Evolutionary conservation across 2,329 filamentous ascomycete genomes (phyloP), one percentile per base, ranked within the genome.

Genomic region (Fusarium cyanostomum): DNA sequence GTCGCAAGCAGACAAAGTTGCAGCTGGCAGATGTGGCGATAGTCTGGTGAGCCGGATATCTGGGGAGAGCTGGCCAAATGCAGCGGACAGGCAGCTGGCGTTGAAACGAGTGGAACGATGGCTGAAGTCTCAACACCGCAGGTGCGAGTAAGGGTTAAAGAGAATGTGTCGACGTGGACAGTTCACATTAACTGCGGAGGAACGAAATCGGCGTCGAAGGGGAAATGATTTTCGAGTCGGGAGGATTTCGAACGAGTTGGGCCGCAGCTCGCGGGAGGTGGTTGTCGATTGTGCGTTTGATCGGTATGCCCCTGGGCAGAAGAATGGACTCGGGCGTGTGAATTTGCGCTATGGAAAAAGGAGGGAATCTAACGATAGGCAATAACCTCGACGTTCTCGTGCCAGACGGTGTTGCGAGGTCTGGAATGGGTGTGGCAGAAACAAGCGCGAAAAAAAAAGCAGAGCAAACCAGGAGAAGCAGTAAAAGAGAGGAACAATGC

Each of bases 401-500:
- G 59, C 72, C 72, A 73, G 72, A 74, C 72, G 71, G 62, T 69
- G 43, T 62, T 71, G 69, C 64, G 71, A 72, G 62, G 57, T 67
- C 71, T 73, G 66, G 72, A 73, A 71, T 73, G 69, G 61, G 55
- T 57, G 54, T 49, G 50, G 62, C 62, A 62, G 66, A 66, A 69
- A 57, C 66, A 67, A 64, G 60, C 59, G 60, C 59, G 52, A 62
- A 60, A 52, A 52, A 56, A 56, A 46, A 37, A 52, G 54, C 50
- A 62, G 62, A 68, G 58, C 45, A 58, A 38, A 34, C 42, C 50
- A 64, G 52, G 59, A 60, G 59, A 60, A 60, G 21, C 21, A 21
- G 21, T 21, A 44, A 62, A 63, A 59, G 57, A 61, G 56, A 56
- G 44, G 57, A 59, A 60, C 54, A 42, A 68, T 50, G 45, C 58